Evolutionary conservation across 371 early-diverging fungal genomes (phyloP).

Genomic region (Circinella minor): DNA sequence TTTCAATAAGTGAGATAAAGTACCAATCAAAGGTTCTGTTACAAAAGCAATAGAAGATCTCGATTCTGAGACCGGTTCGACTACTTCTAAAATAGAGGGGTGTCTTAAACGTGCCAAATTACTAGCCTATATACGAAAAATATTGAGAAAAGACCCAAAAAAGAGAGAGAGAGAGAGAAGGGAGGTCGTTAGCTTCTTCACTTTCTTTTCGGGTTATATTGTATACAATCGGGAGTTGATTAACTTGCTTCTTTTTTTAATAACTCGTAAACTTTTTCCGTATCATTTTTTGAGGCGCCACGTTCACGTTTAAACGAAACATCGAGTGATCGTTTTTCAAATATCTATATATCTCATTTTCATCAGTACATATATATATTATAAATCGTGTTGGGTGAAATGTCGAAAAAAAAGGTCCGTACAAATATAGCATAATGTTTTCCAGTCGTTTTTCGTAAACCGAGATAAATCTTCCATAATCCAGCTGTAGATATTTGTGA

Average conservation of each 20-base stretch:
- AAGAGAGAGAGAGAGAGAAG: too few species aligned
- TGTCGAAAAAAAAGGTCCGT: constrained; percentile 22
- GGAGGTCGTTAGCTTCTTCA: too few species aligned
- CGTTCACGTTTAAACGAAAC: constrained; percentile 54
- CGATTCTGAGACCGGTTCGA: constrained; percentile 82
- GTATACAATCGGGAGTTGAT: too few species aligned
- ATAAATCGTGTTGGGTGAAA: background rate
- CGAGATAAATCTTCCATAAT: constrained; percentile 71
- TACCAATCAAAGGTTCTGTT: constrained; percentile 76
- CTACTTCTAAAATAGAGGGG: constrained; percentile 81
- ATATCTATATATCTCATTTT: constrained; percentile 49
- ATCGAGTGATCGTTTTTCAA: constrained; percentile 77
- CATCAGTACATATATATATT: background rate
- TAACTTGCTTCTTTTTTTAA: constrained; percentile 61
- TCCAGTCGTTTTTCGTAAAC: constrained; percentile 63
- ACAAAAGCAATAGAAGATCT: constrained; percentile 78
- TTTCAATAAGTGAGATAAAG: constrained; percentile 69
- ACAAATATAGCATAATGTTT: constrained; percentile 69
- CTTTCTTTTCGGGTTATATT: too few species aligned
- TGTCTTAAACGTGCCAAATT: constrained; percentile 83
- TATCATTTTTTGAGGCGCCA: constrained; percentile 53
- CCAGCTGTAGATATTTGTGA: constrained; percentile 63
- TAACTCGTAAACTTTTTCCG: constrained; percentile 61
- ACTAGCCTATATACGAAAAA: constrained; percentile 50
- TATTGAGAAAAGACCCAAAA: background rate